phyloP scores from a whole-genome alignment of 2,329 filamentous ascomycete species.

The Sporothrix globosa region DNA sequence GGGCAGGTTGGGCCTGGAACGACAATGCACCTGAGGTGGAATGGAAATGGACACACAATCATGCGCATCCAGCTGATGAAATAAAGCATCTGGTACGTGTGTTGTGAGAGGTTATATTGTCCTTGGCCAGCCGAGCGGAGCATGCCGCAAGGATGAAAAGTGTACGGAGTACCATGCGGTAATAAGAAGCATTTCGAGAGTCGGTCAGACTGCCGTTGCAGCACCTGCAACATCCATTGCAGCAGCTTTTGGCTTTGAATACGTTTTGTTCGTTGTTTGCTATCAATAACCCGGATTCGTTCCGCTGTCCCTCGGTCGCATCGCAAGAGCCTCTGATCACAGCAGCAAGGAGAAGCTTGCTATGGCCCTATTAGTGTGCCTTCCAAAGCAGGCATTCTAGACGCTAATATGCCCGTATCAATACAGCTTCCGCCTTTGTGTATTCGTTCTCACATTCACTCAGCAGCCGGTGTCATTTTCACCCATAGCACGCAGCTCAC shows the following conservation, averaged over 20 bases:
- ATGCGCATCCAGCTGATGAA: not conserved
- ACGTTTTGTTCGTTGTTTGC: not conserved
- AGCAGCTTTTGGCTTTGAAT: no score
- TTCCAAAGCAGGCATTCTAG: conserved; percentile 23
- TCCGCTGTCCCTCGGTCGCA: conserved; percentile 26
- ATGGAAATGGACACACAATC: conserved; percentile 11
- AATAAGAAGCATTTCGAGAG: not conserved
- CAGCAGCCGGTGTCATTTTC: no score
- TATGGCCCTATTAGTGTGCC: conserved; percentile 19
- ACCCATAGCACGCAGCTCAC: not conserved
- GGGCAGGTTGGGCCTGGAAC: conserved; percentile 29
- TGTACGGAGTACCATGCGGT: no score
- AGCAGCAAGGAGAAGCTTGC: conserved; percentile 13
- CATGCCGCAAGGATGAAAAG: not conserved
- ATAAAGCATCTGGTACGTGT: not conserved
- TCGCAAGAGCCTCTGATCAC: conserved; percentile 25
- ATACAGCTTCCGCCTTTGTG: not conserved
- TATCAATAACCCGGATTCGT: not conserved
- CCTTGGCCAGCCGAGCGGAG: not conserved
- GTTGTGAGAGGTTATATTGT: not conserved
- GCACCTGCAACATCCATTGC: not conserved
- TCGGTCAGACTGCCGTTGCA: no score
- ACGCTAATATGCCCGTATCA: not conserved
- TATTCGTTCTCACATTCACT: no score
- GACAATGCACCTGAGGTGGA: conserved; percentile 24